Evolutionary conservation across 2,329 filamentous ascomycete species (phyloP), one percentile per base, ranked within the genome.

Genomic region (Colletotrichum karsti): DNA sequence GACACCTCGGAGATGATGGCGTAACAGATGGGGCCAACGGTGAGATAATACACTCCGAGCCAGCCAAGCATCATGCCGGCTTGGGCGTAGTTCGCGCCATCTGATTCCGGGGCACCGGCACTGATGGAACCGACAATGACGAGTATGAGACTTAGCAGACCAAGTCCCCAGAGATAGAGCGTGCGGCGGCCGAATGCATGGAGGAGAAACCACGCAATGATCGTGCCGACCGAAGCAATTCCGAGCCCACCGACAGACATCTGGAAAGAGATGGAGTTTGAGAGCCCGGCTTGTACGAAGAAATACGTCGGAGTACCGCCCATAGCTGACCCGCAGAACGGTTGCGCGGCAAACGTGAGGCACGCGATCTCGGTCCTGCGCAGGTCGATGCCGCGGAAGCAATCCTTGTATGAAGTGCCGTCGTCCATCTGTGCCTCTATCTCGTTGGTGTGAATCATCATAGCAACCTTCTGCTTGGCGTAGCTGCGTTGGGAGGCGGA

Each of bases 161-260:
- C 69, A 61, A 83, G 77, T 7, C 83, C 83, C 2, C 66, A 69
- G 7, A 84, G 71, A 73, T 79, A 84, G 63, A 84, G 80, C 1
- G 75, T 79, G 35, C 83, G 77, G 13, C 83, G 81, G 22, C 83
- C 83, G 26, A 77, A 78, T 22, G 72, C 72, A 66, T 78, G 77
- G 35, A 85, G 79, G 56, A 80, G 78, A 55, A 81, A 76, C 78
- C 81, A 84, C 2, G 81, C 84, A 30, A 83, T 56, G 33, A 82
- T 71, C 4, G 79, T 82, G 5, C 79, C 80, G 5, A 78, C 64
- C 39, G 80, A 77, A 35, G 77, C 80, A 26, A 82, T 73, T 15
- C 73, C 75, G 33, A 77, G 77, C 18, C 74, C 73, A 2, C 75
- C 80, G 4, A 44, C 54, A 5, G 54, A 57, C 33, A 77, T 72